Conservation (phyloP, 2,329 filamentous ascomycete genomes). For the Talaromyces amestolkiae region DNA sequence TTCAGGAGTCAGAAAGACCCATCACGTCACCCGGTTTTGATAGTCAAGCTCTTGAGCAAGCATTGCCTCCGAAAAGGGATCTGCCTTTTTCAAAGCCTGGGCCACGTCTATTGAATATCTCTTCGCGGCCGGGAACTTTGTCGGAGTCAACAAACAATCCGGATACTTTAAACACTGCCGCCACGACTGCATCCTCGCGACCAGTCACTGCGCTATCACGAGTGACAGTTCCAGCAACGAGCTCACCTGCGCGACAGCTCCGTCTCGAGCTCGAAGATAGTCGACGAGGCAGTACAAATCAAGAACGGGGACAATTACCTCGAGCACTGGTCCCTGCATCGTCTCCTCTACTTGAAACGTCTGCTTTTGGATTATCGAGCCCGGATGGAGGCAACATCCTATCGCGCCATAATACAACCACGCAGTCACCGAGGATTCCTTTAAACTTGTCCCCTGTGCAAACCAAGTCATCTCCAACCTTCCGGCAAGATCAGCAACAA, state of each 20-base stretch:
- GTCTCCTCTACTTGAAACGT: constrained; percentile 13
- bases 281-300: constrained; percentile 1
- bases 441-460: not conserved
- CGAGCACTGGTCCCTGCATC: not conserved
- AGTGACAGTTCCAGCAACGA: constrained; percentile 11
- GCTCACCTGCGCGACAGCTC: constrained; percentile 18
- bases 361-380: constrained; percentile 13
- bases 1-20: constrained; percentile 21
- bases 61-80: constrained; percentile 44
- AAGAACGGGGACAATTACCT: not conserved
- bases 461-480: not conserved
- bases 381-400: not conserved
- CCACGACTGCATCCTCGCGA: constrained; percentile 1
- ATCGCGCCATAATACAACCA: not conserved
- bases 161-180: not conserved
- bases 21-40: constrained; percentile 30
- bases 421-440: constrained; percentile 1
- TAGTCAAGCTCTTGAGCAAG: constrained; percentile 30
- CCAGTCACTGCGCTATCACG: constrained; percentile 13
- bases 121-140: not conserved
- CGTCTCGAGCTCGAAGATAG: constrained; percentile 18
- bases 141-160: not conserved
- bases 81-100: constrained; percentile 40
- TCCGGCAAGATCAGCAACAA: not conserved
- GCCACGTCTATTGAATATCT: constrained; percentile 6